phyloP scores from a whole-genome alignment of 2,329 filamentous ascomycete genomes.

The Fusarium goolgardi region DNA sequence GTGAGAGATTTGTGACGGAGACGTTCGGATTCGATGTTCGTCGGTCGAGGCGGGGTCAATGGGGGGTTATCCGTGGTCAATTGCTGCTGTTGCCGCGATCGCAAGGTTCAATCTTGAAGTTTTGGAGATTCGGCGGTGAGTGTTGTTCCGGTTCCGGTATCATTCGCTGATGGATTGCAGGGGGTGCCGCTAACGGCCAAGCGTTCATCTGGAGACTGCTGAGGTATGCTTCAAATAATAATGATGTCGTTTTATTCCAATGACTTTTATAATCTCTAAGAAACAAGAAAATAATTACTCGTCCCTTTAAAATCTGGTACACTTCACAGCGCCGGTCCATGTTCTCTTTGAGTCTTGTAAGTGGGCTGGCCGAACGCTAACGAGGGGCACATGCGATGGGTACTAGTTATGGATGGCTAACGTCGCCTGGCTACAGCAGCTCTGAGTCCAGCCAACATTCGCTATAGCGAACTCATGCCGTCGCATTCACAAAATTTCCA shows the following conservation, averaged over 20 bases:
- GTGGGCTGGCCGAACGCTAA: conserved; percentile 40
- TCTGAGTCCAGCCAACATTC: conserved; percentile 37
- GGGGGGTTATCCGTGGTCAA: conserved; percentile 21
- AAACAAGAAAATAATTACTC: not conserved
- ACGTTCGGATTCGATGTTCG: not conserved
- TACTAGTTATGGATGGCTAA: conserved; percentile 43
- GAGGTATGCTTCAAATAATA: not conserved
- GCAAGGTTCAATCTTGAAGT: conserved; percentile 38
- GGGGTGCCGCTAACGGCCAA: conserved; percentile 30
- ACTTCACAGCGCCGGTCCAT: not conserved
- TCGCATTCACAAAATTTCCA: conserved; percentile 35
- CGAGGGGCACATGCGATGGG: conserved; percentile 45
- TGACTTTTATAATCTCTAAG: not conserved
- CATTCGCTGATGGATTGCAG: conserved; percentile 32
- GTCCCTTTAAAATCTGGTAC: not conserved
- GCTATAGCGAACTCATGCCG: conserved; percentile 42
- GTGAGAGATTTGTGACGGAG: conserved; percentile 37
- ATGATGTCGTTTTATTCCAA: conserved; percentile 5
- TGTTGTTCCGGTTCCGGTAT: conserved; percentile 50
- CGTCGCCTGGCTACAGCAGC: conserved; percentile 35
- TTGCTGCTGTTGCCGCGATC: conserved; percentile 12
- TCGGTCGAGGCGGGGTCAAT: conserved; percentile 14
- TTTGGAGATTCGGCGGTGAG: conserved; percentile 35
- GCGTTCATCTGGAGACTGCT: conserved; percentile 2
- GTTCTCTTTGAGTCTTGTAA: conserved; percentile 37